Evolutionary conservation across 2,329 filamentous ascomycete species (phyloP).

Genomic region (Colletotrichum viniferum): DNA sequence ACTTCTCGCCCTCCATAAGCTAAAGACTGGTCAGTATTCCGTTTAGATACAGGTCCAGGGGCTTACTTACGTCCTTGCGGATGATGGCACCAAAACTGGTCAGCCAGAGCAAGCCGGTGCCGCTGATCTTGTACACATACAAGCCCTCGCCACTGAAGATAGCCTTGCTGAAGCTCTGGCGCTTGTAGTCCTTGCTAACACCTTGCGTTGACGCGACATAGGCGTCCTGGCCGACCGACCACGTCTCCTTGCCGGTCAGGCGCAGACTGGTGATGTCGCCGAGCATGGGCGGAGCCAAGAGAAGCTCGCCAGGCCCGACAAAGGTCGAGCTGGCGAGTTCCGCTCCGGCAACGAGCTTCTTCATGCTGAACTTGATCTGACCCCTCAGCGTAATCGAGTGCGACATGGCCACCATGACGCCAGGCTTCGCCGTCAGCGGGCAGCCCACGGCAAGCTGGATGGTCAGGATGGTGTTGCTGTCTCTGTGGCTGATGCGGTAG

Average conservation of each 20-base stretch:
- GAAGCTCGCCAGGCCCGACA: constrained; percentile 88
- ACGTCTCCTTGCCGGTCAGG: constrained; percentile 72
- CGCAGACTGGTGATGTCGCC: constrained; percentile 87
- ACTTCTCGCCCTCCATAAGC: constrained; percentile 76
- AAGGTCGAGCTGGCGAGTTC: constrained; percentile 81
- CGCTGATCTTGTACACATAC: constrained; percentile 86
- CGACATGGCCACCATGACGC: constrained; percentile 95
- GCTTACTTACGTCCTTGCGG: constrained; percentile 78
- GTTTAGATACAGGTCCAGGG: not conserved
- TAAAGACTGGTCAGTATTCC: constrained; percentile 27
- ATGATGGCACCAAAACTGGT: constrained; percentile 95
- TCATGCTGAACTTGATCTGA: constrained; percentile 82
- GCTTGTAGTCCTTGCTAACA: constrained; percentile 86
- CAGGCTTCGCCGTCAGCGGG: constrained; percentile 80
- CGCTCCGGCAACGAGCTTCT: constrained; percentile 85
- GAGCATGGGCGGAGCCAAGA: constrained; percentile 79
- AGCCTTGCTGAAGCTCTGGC: constrained; percentile 84
- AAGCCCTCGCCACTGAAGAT: constrained; percentile 94
- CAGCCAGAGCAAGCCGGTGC: constrained; percentile 84
- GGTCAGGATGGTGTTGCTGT: constrained; percentile 88
- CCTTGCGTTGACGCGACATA: constrained; percentile 87
- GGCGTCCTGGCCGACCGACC: constrained; percentile 86
- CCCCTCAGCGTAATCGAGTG: constrained; percentile 85
- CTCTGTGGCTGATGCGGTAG: constrained; percentile 90
- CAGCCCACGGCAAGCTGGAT: constrained; percentile 89